phyloP scores from a whole-genome alignment of 257 asterid species.

The Ilex asprella region DNA sequence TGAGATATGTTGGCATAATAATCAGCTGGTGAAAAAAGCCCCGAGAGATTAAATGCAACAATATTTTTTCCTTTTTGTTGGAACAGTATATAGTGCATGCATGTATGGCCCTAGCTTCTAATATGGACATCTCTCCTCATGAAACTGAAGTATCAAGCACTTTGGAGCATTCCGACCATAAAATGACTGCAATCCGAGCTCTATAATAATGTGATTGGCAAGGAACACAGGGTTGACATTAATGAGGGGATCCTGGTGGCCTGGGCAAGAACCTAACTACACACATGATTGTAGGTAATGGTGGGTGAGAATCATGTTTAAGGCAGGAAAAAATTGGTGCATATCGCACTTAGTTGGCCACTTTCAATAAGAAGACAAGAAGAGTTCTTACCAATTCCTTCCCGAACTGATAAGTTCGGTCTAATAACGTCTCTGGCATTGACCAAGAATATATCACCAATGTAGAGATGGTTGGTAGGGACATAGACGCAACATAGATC shows the following conservation, averaged over 20 bases:
- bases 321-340: not conserved
- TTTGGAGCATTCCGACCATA: no score
- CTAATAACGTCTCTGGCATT: conserved; percentile 54
- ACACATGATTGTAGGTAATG: not conserved
- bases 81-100: not conserved
- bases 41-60: no score
- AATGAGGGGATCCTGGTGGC: not conserved
- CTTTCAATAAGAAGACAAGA: not conserved
- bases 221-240: not conserved
- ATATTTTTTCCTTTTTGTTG: no score
- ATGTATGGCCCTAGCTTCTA: no score
- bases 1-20: conserved; percentile 5
- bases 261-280: not conserved
- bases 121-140: no score
- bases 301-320: not conserved
- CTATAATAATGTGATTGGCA: no score
- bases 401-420: conserved; percentile 65
- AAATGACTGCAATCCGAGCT: no score
- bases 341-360: not conserved
- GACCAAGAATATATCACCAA: conserved; percentile 65
- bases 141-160: no score
- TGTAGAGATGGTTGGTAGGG: conserved; percentile 68
- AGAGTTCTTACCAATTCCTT: conserved; percentile 52
- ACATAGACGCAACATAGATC: conserved; percentile 67
- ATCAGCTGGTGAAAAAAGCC: no score